A percentile compares a stretch with the other conserved stretches of the same genome.
Conservation (phyloP, 371 early-diverging fungal genomes). For the Actinomucor elegans region DNA sequence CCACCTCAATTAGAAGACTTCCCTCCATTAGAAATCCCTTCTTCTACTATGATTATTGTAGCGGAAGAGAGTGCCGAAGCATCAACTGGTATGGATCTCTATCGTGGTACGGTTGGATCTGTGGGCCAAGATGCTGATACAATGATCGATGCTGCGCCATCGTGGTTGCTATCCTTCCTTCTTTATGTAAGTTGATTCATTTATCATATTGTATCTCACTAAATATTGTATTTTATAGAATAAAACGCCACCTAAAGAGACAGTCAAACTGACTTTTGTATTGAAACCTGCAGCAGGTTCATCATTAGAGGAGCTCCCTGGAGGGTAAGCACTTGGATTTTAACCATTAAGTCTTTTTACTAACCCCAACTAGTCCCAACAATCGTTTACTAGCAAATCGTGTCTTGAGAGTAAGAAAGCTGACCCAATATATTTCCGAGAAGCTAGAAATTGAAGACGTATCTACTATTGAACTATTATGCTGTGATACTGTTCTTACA, state of each 20-base stretch:
- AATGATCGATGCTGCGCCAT: constrained; percentile 47
- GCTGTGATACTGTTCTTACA: constrained; percentile 71
- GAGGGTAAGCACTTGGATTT: constrained; percentile 41
- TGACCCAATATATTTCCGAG: constrained; percentile 80
- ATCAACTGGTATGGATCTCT: constrained; percentile 73
- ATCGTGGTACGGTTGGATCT: constrained; percentile 68
- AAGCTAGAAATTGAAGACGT: constrained; percentile 50
- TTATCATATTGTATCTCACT: not conserved
- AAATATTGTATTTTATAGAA: constrained; percentile 43
- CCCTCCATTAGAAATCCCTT: constrained; percentile 66
- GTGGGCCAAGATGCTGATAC: constrained; percentile 51
- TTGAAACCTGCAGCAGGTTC: constrained; percentile 67
- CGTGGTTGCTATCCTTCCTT: constrained; percentile 66
- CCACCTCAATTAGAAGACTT: constrained; percentile 53
- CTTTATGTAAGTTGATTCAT: constrained; percentile 44
- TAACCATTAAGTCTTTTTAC: no score
- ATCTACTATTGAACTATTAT: constrained; percentile 65
- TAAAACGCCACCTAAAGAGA: constrained; percentile 67
- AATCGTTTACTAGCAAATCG: constrained; percentile 82
- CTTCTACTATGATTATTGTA: constrained; percentile 68
- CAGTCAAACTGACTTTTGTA: constrained; percentile 82
- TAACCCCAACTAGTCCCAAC: constrained; percentile 51
- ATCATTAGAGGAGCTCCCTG: constrained; percentile 57
- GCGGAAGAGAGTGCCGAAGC: constrained; percentile 82
- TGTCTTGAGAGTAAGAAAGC: constrained; percentile 84